Conservation (phyloP, 140 eudicot genomes). For the Erigeron philadelphicus region DNA sequence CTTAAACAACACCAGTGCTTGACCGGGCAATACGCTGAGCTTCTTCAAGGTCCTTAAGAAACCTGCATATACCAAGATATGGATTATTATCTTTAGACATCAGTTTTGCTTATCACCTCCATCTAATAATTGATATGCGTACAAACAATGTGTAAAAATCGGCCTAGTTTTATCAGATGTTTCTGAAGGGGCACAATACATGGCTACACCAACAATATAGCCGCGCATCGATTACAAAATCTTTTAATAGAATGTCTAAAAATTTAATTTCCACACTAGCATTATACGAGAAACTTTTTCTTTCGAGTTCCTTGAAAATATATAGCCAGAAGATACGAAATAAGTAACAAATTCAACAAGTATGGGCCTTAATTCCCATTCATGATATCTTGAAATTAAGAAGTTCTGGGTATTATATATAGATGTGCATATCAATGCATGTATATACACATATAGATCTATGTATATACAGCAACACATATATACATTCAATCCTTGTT, state of each 20-base stretch:
- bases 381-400: too few relatives aligned
- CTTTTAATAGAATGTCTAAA: too few relatives aligned
- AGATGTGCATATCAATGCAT: not conserved
- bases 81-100: not conserved
- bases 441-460: not conserved
- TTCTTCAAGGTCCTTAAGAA: constrained; percentile 86
- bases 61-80: constrained; percentile 39
- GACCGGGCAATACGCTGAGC: constrained; percentile 70
- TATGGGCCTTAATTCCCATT: too few relatives aligned
- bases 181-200: not conserved
- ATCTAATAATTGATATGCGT: not conserved
- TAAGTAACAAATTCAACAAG: too few relatives aligned
- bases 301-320: too few relatives aligned
- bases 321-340: too few relatives aligned
- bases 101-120: not conserved
- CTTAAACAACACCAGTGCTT: constrained; percentile 51
- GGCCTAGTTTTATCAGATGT: too few relatives aligned
- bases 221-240: too few relatives aligned
- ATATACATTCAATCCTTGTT: not conserved
- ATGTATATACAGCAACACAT: not conserved
- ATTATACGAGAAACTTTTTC: too few relatives aligned
- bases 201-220: not conserved
- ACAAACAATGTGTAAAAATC: not conserved
- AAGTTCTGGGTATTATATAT: too few relatives aligned
- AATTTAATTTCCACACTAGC: too few relatives aligned